These are phyloP conservation scores for Phaffomyces antillensis DNA, from an alignment of 805 yeast species.

Conservation along the genomic window DNA sequence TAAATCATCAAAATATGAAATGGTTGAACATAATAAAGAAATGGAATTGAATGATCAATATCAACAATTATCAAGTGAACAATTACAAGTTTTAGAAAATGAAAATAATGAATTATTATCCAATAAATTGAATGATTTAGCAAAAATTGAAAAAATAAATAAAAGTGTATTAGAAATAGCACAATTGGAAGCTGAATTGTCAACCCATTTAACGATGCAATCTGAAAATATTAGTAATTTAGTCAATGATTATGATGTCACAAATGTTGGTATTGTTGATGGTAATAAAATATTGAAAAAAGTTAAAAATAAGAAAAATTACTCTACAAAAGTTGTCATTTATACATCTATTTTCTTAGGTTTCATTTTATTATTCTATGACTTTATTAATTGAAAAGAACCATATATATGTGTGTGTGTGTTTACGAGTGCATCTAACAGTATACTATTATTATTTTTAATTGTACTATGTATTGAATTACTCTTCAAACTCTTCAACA, in stretches of 20 bases:
- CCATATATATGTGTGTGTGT: too few relatives aligned
- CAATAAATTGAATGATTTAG: slow-evolving; percentile 51
- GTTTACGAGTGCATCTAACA: too few relatives aligned
- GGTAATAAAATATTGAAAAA: slow-evolving; percentile 67
- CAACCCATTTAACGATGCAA: slow-evolving; percentile 66
- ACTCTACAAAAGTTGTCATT: slow-evolving; percentile 50
- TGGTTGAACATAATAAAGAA: slow-evolving; percentile 5
- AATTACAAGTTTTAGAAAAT: slow-evolving; percentile 45
- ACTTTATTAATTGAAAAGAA: slow-evolving; percentile 33
- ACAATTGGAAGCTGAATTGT: slow-evolving; percentile 64
- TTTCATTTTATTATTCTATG: slow-evolving; percentile 46
- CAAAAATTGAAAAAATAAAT: slow-evolving; percentile 54
- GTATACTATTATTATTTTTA: too few relatives aligned
- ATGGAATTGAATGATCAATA: slow-evolving; percentile 20
- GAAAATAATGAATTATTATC: slow-evolving; percentile 53
- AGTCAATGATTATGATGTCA: slow-evolving; percentile 59
- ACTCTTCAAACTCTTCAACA: slow-evolving; percentile 48
- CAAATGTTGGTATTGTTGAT: slow-evolving; percentile 53
- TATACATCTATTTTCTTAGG: slow-evolving; percentile 50
- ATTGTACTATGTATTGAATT: not conserved
- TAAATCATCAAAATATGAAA: slow-evolving; percentile 22
- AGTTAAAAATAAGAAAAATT: slow-evolving; percentile 62
- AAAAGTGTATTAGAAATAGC: slow-evolving; percentile 65
- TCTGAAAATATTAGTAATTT: slow-evolving; percentile 59
- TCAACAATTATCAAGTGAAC: slow-evolving; percentile 36